Base-by-base conservation (phyloP, 805 yeast species). In the Schwanniomyces sp. region DNA sequence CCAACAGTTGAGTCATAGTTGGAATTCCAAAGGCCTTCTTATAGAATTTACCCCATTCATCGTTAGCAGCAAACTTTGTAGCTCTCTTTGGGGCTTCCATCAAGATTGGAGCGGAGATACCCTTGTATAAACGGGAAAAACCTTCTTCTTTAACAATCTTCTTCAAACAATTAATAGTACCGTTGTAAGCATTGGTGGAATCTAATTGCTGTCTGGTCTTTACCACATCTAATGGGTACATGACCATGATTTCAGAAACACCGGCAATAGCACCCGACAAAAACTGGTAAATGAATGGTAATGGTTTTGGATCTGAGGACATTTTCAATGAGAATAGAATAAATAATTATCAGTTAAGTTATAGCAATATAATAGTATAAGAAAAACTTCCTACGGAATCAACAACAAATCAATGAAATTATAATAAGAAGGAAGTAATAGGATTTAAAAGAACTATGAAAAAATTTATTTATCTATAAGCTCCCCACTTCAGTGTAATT, bases 21-120 rank as follows among this genome's bases (percentile, higher is more conserved):
- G 76, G 66, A 40, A 87, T 77, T 44, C 89, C 96, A 65, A 91
- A 90, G 17, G 72, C 64, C 27, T 75, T 75, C 56, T 82, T 81
- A 79, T 91, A 92, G 56, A 91, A 68, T 67, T 86, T 86, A 45
- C 96, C 92, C 86, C 96, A 94, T 67, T 90, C 95, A 66, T 94
- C 99, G 66, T 94, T 94, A 52, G 97, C 96, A 44, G 98, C 97
- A 66, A 94, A 94, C 70, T 94, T 94, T 55, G 96, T 91, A 37
- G 99, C 99, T 75, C 99, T 84, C 78, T 94, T 94, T 54, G 99
- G 99, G 11, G 98, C 99, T 70, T 94, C 99, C 99, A 94, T 94
- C 61, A 94, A 76, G 57, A 94, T 89, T 29, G 99, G 99, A 21
- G 99, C 96, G 27, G 88, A 74, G 60, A 94, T 94, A 55, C 99